Base-by-base conservation (phyloP, 2,329 filamentous ascomycete genomes). In the Aspergillus sp. region DNA sequence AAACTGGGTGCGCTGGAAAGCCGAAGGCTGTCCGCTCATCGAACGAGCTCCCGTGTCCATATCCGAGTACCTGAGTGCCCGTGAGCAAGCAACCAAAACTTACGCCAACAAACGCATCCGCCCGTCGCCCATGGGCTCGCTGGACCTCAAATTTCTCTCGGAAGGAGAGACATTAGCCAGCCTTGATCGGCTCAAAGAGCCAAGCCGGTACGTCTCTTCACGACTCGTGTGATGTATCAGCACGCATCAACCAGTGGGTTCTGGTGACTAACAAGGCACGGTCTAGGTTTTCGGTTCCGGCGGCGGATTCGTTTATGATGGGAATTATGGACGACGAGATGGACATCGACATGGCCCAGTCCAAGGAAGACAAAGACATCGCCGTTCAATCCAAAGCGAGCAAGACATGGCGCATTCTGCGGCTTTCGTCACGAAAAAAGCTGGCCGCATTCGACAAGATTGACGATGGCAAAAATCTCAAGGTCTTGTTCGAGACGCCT, bases 1-100 rank as follows among this genome's bases (percentile, higher is more conserved):
- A 73, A 96, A 97, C 63, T 98, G 94, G 94, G 89, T 94, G 40
- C 85, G 89, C 52, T 99, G 93, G 93, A 99, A 99, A 71, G 84
- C 91, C 50, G 89, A 96, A 64, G 88, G 84, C 55, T 98, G 93
- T 64, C 88, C 88, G 27, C 80, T 85, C 4, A 97, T 99, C 60
- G 83, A 90, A 61, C 79, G 81, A 49, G 80, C 85, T 26, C 73
- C 87, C 7, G 77, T 97, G 29, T 77, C 83, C 2, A 76, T 83
- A 1, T 69, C 79, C 29, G 78, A 84, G 41, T 91, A 89, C 63
- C 67, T 82, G 35, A 77, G 82, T 45, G 84, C 89, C 27, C 85
- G 84, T 62, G 72, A 76, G 29, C 74, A 79, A 41, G 83, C 83
- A 3, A 76, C 79, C 52, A 82, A 80, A 54, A 74, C 81, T 8